Evolutionary conservation across 1,284 basidiomycete genomes (phyloP).

Genomic region (Pterulicium gracile): DNA sequence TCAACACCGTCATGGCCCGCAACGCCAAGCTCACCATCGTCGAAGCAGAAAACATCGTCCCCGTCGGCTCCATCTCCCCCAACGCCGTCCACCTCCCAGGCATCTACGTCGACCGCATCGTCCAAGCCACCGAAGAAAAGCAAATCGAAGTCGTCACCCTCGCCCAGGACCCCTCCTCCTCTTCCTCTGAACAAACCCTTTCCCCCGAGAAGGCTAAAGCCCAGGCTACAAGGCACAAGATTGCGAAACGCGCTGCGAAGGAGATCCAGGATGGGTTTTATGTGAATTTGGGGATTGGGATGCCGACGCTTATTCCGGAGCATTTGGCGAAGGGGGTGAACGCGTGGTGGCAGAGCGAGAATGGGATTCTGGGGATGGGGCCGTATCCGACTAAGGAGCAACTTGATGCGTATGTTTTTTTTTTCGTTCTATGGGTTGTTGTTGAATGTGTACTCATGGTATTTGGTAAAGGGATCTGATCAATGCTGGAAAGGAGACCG

Average conservation of each 20-base stretch:
- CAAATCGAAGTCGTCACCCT: conserved; percentile 72
- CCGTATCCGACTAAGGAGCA: conserved; percentile 83
- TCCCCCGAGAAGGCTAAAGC: conserved; percentile 44
- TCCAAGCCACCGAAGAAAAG: conserved; percentile 70
- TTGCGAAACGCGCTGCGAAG: conserved; percentile 80
- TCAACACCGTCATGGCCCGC: conserved; percentile 78
- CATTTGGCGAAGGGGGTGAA: conserved; percentile 70
- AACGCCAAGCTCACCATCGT: conserved; percentile 89
- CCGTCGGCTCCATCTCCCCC: conserved; percentile 75
- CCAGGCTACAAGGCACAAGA: conserved; percentile 54
- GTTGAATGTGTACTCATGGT: conserved; percentile 6
- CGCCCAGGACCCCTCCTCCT: conserved; percentile 30
- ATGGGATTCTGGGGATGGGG: conserved; percentile 92
- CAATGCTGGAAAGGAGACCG: conserved; percentile 95
- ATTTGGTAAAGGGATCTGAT: conserved; percentile 69
- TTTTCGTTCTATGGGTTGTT: conserved; percentile 2
- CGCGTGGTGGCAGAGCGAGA: conserved; percentile 93
- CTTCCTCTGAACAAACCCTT: conserved; percentile 19
- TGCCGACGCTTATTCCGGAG: conserved; percentile 90
- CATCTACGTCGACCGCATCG: conserved; percentile 83
- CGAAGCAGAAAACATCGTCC: conserved; percentile 91
- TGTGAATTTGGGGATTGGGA: conserved; percentile 74
- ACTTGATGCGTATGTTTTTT: conserved; percentile 73
- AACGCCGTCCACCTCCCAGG: conserved; percentile 81
- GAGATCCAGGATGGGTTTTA: conserved; percentile 89